Evolutionary conservation across 164 flowering plant species (phyloP).

Genomic region (Nymphaea colorata): DNA sequence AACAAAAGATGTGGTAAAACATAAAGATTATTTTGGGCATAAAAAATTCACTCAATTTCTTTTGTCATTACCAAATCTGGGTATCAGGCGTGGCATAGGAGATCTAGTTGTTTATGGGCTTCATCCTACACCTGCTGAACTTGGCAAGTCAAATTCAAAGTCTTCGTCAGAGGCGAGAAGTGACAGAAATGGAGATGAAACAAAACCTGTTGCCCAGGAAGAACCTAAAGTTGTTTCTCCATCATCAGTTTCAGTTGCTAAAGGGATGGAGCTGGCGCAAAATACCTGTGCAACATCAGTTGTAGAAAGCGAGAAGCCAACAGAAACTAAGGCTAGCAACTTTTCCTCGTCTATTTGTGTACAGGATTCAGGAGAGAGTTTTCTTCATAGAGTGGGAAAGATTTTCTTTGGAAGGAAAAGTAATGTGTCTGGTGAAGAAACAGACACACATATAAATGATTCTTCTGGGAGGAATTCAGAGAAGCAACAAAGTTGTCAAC

Average conservation of each 20-base stretch:
- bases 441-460: neutral
- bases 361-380: neutral
- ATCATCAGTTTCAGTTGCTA: constrained; percentile 4
- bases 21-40: constrained; percentile 58
- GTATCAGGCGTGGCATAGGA: constrained; percentile 33
- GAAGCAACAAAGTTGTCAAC: neutral
- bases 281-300: neutral
- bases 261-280: constrained; percentile 6
- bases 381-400: neutral
- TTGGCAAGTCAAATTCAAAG: constrained; percentile 13
- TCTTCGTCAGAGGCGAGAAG: constrained; percentile 1
- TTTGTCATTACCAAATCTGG: constrained; percentile 41
- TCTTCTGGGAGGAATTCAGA: neutral
- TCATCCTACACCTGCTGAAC: constrained; percentile 15
- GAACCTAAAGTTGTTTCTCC: constrained; percentile 9
- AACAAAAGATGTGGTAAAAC: constrained; percentile 22
- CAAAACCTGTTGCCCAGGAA: constrained; percentile 4
- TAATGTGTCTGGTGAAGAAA: neutral
- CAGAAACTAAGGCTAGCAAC: neutral
- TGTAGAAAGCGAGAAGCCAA: constrained; percentile 9
- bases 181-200: constrained; percentile 1
- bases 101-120: constrained; percentile 19
- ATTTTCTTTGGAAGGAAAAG: neutral
- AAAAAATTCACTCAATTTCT: constrained; percentile 63
- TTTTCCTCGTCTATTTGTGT: neutral